phyloP scores from a whole-genome alignment of 108 stramenopile species.

The Skeletonema tropicum region DNA sequence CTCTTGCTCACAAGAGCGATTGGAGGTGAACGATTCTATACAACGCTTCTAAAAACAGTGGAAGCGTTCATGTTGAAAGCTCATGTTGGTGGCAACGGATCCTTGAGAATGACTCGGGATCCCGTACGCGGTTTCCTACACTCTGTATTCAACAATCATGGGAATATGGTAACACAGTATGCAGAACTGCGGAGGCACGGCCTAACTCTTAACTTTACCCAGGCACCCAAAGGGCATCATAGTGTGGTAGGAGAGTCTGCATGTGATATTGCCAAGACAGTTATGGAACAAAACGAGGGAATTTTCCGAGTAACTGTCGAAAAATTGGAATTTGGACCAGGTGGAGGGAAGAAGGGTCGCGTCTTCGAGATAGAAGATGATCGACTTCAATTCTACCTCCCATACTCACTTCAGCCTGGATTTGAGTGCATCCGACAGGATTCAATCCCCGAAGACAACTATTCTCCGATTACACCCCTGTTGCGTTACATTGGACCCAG shows the following conservation, averaged over 20 bases:
- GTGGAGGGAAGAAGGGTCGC: slow-evolving; percentile 11
- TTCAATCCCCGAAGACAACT: slow-evolving; percentile 39
- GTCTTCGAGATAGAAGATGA: slow-evolving; percentile 27
- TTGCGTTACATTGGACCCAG: slow-evolving; percentile 72
- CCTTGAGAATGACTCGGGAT: slow-evolving; percentile 18
- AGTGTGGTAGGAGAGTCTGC: slow-evolving; percentile 12
- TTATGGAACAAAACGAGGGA: slow-evolving; percentile 47
- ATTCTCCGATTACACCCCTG: slow-evolving; percentile 76
- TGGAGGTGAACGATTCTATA: slow-evolving; percentile 78
- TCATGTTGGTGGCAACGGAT: slow-evolving; percentile 8
- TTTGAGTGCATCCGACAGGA: slow-evolving; percentile 33
- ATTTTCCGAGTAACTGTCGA: slow-evolving; percentile 33
- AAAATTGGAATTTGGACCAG: slow-evolving; percentile 37
- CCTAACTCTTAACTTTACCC: slow-evolving; percentile 30
- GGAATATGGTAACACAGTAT: slow-evolving; percentile 27
- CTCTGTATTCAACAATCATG: slow-evolving; percentile 28
- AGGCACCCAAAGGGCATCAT: background rate
- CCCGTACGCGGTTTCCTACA: slow-evolving; percentile 46
- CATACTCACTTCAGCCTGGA: slow-evolving; percentile 43
- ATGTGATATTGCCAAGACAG: slow-evolving; percentile 27
- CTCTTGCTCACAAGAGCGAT: slow-evolving; percentile 72
- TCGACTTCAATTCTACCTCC: slow-evolving; percentile 34
- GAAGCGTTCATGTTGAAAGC: slow-evolving; percentile 35
- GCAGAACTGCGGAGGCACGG: slow-evolving; percentile 38
- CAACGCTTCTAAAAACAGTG: slow-evolving; percentile 67